Evolutionary conservation across 1,139 yeast genomes (phyloP), one percentile per base, ranked within the genome.

Genomic region (Debaryomyces fabryi): DNA sequence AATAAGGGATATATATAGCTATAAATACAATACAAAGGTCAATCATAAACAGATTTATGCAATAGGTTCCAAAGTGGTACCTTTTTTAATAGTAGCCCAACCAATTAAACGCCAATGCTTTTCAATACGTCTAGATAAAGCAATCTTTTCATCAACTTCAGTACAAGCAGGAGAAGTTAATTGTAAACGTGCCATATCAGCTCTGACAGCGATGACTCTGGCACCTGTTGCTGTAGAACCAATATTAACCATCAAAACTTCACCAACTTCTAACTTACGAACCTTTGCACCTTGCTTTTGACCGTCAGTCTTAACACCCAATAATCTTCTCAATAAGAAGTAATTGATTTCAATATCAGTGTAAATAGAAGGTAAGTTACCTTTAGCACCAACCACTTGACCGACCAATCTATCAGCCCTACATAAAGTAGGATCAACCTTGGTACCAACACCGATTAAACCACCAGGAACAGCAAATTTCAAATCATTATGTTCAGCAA

Each of bases 401-500:
- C 99, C 99, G 52, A 95, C 98, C 65, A 95, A 82, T 78, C 99
- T 88, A 76, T 95, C 99, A 52, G 99, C 99, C 77, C 99, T 88
- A 80, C 99, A 95, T 62, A 95, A 79, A 7, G 99, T 93, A 54
- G 99, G 99, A 71, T 95, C 99, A 58, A 95, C 96, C 74, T 90
- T 89, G 49, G 99, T 93, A 77, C 99, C 99, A 50, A 95, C 98
- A 82, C 99, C 99, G 63, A 95, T 95, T 68, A 95, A 83, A 58
- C 99, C 99, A 83, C 99, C 99, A 44, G 99, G 99, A 63, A 95
- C 99, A 47, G 99, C 99, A 65, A 93, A 95, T 69, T 93, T 93
- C 72, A 95, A 83, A 69, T 92, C 97, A 64, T 95, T 95, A 72
- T 93, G 92, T 74, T 95, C 99, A 50, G 99, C 99, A 69, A 92